phyloP scores from a whole-genome alignment of 2,329 filamentous ascomycete genomes.

The Domatiomyces catenatus region DNA sequence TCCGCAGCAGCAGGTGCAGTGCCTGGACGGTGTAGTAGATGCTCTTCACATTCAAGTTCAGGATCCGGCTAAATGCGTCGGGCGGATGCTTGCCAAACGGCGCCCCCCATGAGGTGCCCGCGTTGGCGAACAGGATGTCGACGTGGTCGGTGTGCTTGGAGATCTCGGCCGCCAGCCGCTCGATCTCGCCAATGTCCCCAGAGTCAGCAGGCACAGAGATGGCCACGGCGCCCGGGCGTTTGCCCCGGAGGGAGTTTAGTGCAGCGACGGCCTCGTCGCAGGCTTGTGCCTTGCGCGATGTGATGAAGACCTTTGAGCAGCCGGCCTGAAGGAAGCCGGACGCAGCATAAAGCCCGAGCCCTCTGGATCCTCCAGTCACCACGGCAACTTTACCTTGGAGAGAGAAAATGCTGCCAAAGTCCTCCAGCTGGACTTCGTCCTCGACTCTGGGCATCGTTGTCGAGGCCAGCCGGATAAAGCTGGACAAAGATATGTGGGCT shows the following conservation, averaged over 20 bases:
- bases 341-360: slow-evolving; percentile 66
- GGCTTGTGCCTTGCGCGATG: slow-evolving; percentile 69
- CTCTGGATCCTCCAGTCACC: slow-evolving; percentile 69
- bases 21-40: slow-evolving; percentile 72
- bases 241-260: slow-evolving; percentile 70
- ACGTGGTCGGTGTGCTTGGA: slow-evolving; percentile 60
- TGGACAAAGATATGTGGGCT: too few species aligned
- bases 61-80: slow-evolving; percentile 67
- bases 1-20: slow-evolving; percentile 58
- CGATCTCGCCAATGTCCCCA: slow-evolving; percentile 55
- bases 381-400: slow-evolving; percentile 75
- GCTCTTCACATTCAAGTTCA: slow-evolving; percentile 77
- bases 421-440: slow-evolving; percentile 50
- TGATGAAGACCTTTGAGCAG: slow-evolving; percentile 80
- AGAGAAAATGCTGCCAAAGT: slow-evolving; percentile 68
- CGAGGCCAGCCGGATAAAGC: too few species aligned
- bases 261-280: slow-evolving; percentile 63
- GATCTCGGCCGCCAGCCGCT: slow-evolving; percentile 58
- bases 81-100: slow-evolving; percentile 71
- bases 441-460: slow-evolving; percentile 14
- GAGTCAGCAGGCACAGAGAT: slow-evolving; percentile 71
- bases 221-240: slow-evolving; percentile 52
- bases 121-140: slow-evolving; percentile 84
- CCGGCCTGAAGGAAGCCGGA: slow-evolving; percentile 90
- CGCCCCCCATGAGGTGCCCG: slow-evolving; percentile 82